Evolutionary conservation across 352 stramenopile genomes (phyloP), one percentile per base, ranked within the genome.

Genomic region (Phytophthora europaea): DNA sequence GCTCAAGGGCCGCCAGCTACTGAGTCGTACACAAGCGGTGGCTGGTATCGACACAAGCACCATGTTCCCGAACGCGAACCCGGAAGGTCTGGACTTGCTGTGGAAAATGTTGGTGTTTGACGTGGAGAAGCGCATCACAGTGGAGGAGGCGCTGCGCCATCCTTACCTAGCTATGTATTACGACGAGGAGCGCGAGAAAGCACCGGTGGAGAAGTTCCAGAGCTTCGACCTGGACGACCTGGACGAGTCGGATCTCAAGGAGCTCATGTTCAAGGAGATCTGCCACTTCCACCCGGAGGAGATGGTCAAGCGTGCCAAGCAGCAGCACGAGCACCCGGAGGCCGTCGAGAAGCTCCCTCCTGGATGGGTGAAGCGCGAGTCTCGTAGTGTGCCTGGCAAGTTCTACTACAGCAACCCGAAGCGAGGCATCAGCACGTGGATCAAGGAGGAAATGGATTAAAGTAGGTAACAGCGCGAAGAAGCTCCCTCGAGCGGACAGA

Each of bases 141-240:
- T 99, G 16, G 85, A 98, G 61, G 90, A 99, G 65, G 97, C 98
- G 54, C 79, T 99, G 38, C 87, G 89, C 20, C 98, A 99, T 81
- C 96, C 98, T 20, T 99, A 99, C 81, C 89, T 99, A 53, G 83
- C 91, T 0, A 87, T 85, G 53, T 97, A 95, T 71, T 97, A 94
- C 70, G 88, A 94, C 23, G 87, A 91, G 52, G 87, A 93, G 67
- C 82, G 80, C 8, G 87, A 95, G 52, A 88, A 79, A 51, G 75
- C 72, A 2, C 79, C 73, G 1, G 88, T 95, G n/a, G 88, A 95
- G 45, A 81, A 82, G 53, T 95, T 93, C 70, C 78, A 95, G 65
- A 94, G 85, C 76, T 97, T 97, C 66, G 90, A 97, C 58, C 65
- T 97, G 47, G 89, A 95, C 51, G 89, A 93, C 51, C 75, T 97